phyloP scores from a whole-genome alignment of 495 filamentous ascomycete genomes.

The Lasiosphaeria miniovina region DNA sequence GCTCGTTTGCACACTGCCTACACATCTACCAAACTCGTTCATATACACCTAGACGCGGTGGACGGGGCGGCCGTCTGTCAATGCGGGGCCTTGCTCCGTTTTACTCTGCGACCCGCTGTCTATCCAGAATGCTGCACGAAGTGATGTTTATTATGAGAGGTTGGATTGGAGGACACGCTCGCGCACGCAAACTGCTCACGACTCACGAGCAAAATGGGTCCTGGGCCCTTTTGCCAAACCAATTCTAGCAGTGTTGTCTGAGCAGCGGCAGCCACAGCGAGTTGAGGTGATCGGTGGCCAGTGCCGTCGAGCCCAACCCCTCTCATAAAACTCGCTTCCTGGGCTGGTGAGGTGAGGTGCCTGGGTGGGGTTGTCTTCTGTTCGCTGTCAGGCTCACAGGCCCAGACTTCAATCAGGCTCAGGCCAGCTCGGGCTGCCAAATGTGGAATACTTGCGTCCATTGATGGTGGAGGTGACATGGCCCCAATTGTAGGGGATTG shows the following conservation, averaged over 20 bases:
- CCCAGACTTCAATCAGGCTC: not conserved
- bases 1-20: no score
- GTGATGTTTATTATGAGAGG: conserved; percentile 23
- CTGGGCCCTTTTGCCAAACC: no score
- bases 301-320: conserved; percentile 16
- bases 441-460: no score
- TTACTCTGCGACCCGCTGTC: no score
- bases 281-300: conserved; percentile 7
- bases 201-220: no score
- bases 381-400: not conserved
- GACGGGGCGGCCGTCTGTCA: no score
- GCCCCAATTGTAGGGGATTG: no score
- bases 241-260: not conserved
- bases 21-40: no score
- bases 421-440: no score
- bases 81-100: no score
- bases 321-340: conserved; percentile 17
- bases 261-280: conserved; percentile 7
- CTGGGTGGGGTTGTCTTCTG: not conserved
- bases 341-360: not conserved
- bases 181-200: not conserved
- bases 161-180: conserved; percentile 10
- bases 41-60: no score
- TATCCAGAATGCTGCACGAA: no score
- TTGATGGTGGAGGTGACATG: not conserved